These are phyloP conservation scores for Clathrus columnatus DNA, from an alignment of 768 basidiomycete genomes.

Conservation along the genomic window DNA sequence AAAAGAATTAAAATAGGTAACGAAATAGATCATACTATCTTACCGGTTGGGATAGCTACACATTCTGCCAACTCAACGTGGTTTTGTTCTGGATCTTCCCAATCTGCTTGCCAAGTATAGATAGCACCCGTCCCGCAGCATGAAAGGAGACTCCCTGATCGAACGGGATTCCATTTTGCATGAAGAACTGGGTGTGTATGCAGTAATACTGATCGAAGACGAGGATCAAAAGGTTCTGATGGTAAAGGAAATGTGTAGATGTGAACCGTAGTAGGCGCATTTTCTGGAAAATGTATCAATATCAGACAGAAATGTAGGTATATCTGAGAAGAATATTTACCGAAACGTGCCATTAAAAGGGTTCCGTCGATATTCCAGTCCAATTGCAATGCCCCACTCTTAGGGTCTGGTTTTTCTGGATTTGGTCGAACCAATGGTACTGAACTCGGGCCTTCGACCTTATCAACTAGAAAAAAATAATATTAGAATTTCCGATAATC, in stretches of 20 bases:
- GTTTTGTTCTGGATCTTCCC: constrained; percentile 32
- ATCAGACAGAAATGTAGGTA: not conserved
- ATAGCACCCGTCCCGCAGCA: constrained; percentile 61
- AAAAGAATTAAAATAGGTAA: not conserved
- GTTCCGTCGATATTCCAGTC: constrained; percentile 77
- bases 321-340: constrained; percentile 26
- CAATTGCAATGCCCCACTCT: constrained; percentile 60
- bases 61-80: constrained; percentile 79
- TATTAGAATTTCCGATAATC: not conserved
- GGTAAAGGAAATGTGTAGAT: constrained; percentile 66
- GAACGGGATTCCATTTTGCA: constrained; percentile 78
- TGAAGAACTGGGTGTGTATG: constrained; percentile 55
- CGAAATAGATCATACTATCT: constrained; percentile 24
- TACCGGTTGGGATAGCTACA: constrained; percentile 80
- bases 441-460: constrained; percentile 46
- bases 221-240: constrained; percentile 48
- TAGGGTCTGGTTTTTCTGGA: constrained; percentile 53
- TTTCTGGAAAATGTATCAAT: constrained; percentile 35
- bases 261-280: constrained; percentile 51
- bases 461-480: constrained; percentile 44
- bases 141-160: constrained; percentile 58
- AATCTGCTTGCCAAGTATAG: constrained; percentile 80
- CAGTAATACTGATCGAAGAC: constrained; percentile 55
- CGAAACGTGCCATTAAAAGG: constrained; percentile 65
- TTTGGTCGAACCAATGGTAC: constrained; percentile 45